phyloP scores from a whole-genome alignment of 1,139 yeast species.

The Suhomyces chickasaworum region DNA sequence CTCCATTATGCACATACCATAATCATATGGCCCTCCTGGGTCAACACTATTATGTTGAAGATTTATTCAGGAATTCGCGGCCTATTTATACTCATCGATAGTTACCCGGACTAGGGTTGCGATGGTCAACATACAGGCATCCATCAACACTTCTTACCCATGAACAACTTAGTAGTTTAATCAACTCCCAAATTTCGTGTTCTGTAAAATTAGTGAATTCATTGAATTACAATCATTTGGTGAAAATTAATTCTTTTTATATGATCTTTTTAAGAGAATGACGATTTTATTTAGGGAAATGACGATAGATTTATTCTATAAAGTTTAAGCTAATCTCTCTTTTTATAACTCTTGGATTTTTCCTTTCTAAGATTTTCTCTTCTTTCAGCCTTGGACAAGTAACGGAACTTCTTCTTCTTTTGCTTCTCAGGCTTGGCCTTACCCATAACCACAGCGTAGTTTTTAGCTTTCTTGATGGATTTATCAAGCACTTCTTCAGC shows the following conservation, averaged over 20 bases:
- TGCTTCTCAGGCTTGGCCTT: constrained; percentile 46
- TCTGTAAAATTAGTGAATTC: too few species aligned
- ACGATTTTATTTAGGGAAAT: background rate
- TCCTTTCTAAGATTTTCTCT: constrained; percentile 66
- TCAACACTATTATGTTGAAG: constrained; percentile 1
- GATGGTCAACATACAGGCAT: background rate
- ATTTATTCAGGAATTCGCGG: background rate
- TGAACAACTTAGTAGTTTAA: too few species aligned
- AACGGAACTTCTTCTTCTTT: constrained; percentile 82
- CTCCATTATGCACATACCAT: constrained; percentile 13
- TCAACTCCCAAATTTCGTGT: too few species aligned
- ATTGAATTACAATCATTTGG: too few species aligned
- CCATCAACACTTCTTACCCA: too few species aligned
- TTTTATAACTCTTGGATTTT: constrained; percentile 26
- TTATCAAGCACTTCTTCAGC: constrained; percentile 63
- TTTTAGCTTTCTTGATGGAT: constrained; percentile 68
- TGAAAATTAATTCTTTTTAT: too few species aligned
- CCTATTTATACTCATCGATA: constrained; percentile 3
- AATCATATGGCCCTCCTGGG: constrained; percentile 8
- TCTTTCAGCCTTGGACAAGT: constrained; percentile 78
- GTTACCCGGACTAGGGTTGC: constrained; percentile 20
- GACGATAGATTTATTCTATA: background rate
- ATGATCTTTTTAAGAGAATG: too few species aligned
- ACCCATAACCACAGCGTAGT: constrained; percentile 69
- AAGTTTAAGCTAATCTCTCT: background rate